Evolutionary conservation across 768 basidiomycete species (phyloP), one percentile per base, ranked within the genome.

Genomic region (Lepiota venenata): DNA sequence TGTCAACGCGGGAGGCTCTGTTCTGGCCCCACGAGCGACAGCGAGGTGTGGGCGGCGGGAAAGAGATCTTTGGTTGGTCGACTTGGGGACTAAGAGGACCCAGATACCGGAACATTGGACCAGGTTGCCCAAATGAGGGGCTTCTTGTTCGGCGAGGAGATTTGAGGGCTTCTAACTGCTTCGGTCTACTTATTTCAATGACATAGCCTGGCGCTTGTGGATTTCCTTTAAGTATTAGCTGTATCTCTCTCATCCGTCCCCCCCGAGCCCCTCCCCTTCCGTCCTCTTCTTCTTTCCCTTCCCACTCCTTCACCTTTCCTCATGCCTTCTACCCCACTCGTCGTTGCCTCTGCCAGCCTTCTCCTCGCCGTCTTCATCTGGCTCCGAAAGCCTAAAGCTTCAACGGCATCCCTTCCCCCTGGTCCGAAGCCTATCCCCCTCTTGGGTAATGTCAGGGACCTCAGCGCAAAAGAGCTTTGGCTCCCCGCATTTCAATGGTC

Each of bases 391-490:
- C 58, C 70, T 68, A 74, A 71, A 68, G 57, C 68, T 68, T 67
- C 69, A 59, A 54, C 66, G 51, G 67, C 68, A 38, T 72, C 76
- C 50, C 67, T 81, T 25, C 87, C 87, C 36, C 86, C 87, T 54
- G 88, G 87, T 20, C 88, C 88, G 52, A 80, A 75, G 58, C 83
- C 84, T 0, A 64, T 85, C 53, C 85, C 85, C 0, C 37, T 87
- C 44, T 61, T 89, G 12, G 87, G 88, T 6, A 88, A 90, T 66
- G 60, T 87, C 10, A 66, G 70, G 39, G 80, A 88, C 61, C 71
- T 89, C 52, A 79, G 78, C 0, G 55, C 76, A 10, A 80, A 81
- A 56, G 80, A 87, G 65, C 76, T 85, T 3, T 88, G 87, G 86
- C 66, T 88, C 15, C 69, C 70, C n/a, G 82, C 80, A 1, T 71